Evolutionary conservation across 306 rosid species (phyloP).

Genomic region (Glycine tomentella): DNA sequence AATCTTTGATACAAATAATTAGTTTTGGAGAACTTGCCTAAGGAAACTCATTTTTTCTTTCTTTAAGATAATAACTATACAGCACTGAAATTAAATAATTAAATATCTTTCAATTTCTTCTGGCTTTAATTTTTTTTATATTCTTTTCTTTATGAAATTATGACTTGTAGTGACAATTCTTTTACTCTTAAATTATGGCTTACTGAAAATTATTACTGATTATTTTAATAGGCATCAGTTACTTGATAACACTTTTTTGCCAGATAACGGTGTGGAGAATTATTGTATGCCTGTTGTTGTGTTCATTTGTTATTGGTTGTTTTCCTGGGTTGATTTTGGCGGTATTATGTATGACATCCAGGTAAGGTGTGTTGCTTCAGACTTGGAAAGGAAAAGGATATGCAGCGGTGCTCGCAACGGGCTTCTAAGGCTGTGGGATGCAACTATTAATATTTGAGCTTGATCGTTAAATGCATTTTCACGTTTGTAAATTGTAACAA

Average conservation of each 20-base stretch:
- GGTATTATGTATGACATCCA: slow-evolving; percentile 46
- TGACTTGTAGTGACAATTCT: slow-evolving; percentile 6
- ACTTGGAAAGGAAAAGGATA: slow-evolving; percentile 95
- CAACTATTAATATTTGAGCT: slow-evolving; percentile 86
- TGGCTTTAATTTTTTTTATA: slow-evolving; percentile 8
- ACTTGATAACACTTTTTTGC: slow-evolving; percentile 28
- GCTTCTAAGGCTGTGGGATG: slow-evolving; percentile 96
- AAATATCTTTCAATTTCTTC: slow-evolving; percentile 23
- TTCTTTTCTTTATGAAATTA: slow-evolving; percentile 14
- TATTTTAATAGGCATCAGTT: slow-evolving; percentile 30
- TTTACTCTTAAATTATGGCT: slow-evolving; percentile 8
- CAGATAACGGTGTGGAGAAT: slow-evolving; percentile 2
- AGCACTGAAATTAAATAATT: slow-evolving; percentile 24
- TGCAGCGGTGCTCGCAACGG: slow-evolving; percentile 99
- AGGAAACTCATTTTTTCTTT: neutral
- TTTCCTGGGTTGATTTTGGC: slow-evolving; percentile 44
- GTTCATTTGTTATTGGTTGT: slow-evolving; percentile 27
- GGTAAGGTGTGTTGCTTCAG: slow-evolving; percentile 88
- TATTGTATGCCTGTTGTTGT: slow-evolving; percentile 9
- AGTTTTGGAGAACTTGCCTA: no score
- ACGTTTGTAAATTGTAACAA: slow-evolving; percentile 10
- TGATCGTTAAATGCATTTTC: slow-evolving; percentile 26
- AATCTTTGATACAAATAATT: no score
- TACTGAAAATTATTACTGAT: neutral
- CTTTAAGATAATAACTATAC: neutral